Percentiles rank a stretch among this genome's conserved stretches.
These are phyloP conservation scores for Halophytophthora batemanensis DNA, from an alignment of 352 stramenopile genomes.

Conservation along the genomic window DNA sequence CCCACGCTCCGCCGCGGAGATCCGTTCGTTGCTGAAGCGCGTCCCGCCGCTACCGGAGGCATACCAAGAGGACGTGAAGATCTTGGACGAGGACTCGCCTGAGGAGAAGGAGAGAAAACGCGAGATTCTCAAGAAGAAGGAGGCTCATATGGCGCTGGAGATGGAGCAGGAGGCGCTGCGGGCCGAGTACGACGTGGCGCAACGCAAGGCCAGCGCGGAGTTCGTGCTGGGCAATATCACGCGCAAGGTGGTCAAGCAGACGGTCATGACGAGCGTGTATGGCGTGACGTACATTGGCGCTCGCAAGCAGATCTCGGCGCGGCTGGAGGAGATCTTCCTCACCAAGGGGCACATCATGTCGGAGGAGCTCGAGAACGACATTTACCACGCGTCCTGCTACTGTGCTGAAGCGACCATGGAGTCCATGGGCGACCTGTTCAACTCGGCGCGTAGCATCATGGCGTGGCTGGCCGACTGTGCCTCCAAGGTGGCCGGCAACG, in stretches of 20 bases:
- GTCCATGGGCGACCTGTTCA: conserved; percentile 97
- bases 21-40: conserved; percentile 24
- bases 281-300: conserved; percentile 99
- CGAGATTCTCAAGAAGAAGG: conserved; percentile 11
- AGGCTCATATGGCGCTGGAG: not conserved
- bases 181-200: conserved; percentile 34
- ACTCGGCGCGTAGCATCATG: conserved; percentile 95
- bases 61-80: not conserved
- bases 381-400: conserved; percentile 90
- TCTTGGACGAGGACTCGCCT: not conserved
- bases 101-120: not conserved
- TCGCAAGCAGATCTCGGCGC: conserved; percentile 96
- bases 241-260: conserved; percentile 99
- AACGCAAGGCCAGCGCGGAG: conserved; percentile 58
- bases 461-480: conserved; percentile 78
- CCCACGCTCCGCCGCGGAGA: conserved; percentile 29
- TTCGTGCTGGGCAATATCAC: conserved; percentile 77
- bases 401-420: conserved; percentile 95
- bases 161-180: conserved; percentile 18
- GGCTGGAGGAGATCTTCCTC: conserved; percentile 91
- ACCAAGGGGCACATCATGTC: conserved; percentile 76
- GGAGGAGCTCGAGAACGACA: conserved; percentile 77
- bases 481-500: conserved; percentile 64
- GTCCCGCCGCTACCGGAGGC: conserved; percentile 11
- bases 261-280: conserved; percentile 99